Evolutionary conservation across 139 green algal genomes (phyloP), one percentile per base, ranked within the genome.

Genomic region (Coelastrella sp.): DNA sequence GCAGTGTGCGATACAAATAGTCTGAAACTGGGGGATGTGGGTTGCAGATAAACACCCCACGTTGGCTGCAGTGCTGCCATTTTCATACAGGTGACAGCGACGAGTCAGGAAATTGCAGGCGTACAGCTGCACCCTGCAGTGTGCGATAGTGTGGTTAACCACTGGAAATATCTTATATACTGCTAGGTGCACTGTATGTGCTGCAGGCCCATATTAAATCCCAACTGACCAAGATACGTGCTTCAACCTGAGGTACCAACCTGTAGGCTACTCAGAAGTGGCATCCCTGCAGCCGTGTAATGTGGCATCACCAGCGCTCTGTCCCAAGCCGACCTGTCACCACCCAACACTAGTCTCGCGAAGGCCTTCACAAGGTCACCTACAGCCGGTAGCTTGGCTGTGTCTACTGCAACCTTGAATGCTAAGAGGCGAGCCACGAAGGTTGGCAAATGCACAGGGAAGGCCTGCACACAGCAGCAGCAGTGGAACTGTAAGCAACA

Each of bases 221-320:
- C 32, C 32, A 2, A 47, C 32, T 47, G 32, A 47, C 32, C 32
- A 47, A 0, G 1, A 47, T 2, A 47, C 32, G 1, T 47, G 32
- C 32, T 47, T 47, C 32, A 47, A 47, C 32, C 32, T 47, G 1
- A n/a, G n/a, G 32, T 47, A 20, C 85, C 4, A 17, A 82, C 80
- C 60, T 77, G 88, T 11, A 58, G 85, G 71, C 84, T 93, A 87
- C 83, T 91, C 90, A 95, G 91, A 6, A 96, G 96, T 0, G 98
- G 98, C 98, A 99, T 99, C 93, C 95, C 91, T 47, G 89, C 74
- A 0, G 94, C 90, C 47, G 93, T 93, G 93, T 99, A 99, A 93
- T 99, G 98, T 17, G 98, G 98, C 94, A 98, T 96, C 92, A 95
- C 92, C 84, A 98, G 74, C 4, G 97, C 96, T 0, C 93, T 91